Base-by-base conservation (phyloP, 305 asterid genomes). In the Caryopteris hybrid region DNA sequence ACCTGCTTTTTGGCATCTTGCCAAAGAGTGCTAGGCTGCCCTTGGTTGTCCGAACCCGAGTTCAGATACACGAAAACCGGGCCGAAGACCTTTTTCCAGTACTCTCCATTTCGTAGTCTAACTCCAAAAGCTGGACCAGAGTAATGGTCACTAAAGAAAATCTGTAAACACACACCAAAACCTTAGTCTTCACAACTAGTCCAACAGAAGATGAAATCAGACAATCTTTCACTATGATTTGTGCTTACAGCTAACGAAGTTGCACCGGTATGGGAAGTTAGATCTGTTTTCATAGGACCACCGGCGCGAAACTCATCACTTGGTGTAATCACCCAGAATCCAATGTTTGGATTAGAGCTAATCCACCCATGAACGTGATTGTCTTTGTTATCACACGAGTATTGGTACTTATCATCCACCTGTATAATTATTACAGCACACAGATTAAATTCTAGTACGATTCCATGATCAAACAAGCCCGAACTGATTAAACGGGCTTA, bases 341-440 rank as follows among this genome's bases (percentile, higher is more conserved):
- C 96, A 0, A 82, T 67, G 6, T 25, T 74, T 0, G 74, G 84
- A 1, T 50, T 13, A 11, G 67, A 33, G 74, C 83, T 77, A 57
- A 83, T 74, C 96, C 96, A 89, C 2, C 94, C 94, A 27, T 89
- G 96, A 23, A 86, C 88, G 4, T 41, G 80, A 34, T 22, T 77
- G 22, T 86, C 94, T 69, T 82, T 74, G 70, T 79, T 81, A 21
- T 89, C 94, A 25, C 38, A 47, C 12, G 96, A 76, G 78, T 83
- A 89, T 20, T 81, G 80, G 20, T 86, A 85, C 73, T 89, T 89
- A 76, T 86, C 94, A 11, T 89, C 96, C 39, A 86, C 92, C 92
- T 88, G 17, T 2, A 29, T 16, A 4, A 22, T 3, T 14, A 3
- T 8, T 18, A 47, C 3, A 13, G n/a, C 8, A 6, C 25, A 47